Percentiles rank a stretch among this genome's conserved stretches.
Conservation (phyloP, 208 protist genomes). For the Crithidia sp. region DNA sequence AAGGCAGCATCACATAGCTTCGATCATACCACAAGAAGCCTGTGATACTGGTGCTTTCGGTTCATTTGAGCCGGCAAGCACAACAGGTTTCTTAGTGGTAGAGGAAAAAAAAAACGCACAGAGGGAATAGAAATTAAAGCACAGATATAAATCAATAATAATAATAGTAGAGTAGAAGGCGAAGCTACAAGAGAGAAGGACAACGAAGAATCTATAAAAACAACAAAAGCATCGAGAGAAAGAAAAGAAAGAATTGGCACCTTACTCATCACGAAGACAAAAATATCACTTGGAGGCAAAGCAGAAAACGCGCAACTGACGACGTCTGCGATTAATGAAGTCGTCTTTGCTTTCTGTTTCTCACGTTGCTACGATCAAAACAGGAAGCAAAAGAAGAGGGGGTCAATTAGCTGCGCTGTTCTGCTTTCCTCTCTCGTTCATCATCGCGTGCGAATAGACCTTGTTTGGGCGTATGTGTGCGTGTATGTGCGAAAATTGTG, state of each 20-base stretch:
- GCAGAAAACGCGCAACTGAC: too few species aligned
- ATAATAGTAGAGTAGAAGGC: too few species aligned
- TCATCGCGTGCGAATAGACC: too few species aligned
- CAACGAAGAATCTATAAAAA: constrained; percentile 7
- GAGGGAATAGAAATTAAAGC: background rate
- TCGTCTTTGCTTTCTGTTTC: background rate
- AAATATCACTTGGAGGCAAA: too few species aligned
- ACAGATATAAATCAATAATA: background rate
- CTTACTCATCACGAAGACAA: too few species aligned
- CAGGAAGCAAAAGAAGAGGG: background rate
- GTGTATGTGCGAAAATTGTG: background rate
- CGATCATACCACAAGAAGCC: too few species aligned
- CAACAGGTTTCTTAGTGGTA: too few species aligned
- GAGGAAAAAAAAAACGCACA: background rate
- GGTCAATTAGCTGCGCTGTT: too few species aligned
- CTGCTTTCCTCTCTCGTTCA: too few species aligned
- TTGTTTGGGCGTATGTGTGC: background rate
- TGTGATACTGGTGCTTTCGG: too few species aligned
- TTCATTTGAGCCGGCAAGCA: too few species aligned
- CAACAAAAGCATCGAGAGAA: background rate
- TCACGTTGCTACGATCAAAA: background rate
- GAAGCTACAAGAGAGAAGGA: background rate
- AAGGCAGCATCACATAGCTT: background rate
- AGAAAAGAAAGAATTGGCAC: constrained; percentile 4
- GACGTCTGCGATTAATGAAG: too few species aligned